phyloP scores from a whole-genome alignment of 441 rosid genomes.

The Mallotus japonicus region DNA sequence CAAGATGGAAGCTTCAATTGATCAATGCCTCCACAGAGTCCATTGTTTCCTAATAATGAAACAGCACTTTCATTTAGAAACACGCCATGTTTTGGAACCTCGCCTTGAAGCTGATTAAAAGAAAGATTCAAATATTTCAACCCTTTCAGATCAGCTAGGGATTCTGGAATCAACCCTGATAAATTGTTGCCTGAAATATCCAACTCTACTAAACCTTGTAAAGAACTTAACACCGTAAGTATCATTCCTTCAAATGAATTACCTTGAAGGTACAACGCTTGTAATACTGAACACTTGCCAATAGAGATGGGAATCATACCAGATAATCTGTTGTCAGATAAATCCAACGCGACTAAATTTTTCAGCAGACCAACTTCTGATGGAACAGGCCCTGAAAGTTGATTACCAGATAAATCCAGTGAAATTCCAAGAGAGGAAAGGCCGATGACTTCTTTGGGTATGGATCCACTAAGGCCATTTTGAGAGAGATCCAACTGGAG shows the following conservation, averaged over 20 bases:
- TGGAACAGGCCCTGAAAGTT: background rate
- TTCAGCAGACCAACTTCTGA: background rate
- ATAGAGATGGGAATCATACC: conserved; percentile 2
- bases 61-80: too few species aligned
- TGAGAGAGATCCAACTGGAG: background rate
- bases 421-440: background rate
- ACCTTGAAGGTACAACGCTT: background rate
- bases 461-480: background rate
- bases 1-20: too few species aligned
- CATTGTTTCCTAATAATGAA: too few species aligned
- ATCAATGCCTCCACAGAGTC: too few species aligned
- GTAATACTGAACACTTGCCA: background rate
- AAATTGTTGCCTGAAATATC: conserved; percentile 5
- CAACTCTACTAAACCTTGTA: background rate
- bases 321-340: background rate
- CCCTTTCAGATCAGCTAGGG: too few species aligned
- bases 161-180: background rate
- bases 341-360: background rate
- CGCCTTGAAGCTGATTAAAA: too few species aligned
- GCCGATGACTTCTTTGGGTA: background rate
- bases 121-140: too few species aligned
- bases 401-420: background rate
- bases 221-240: background rate
- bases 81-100: too few species aligned
- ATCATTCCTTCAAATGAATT: background rate